Evolutionary conservation across 1,284 basidiomycete genomes (phyloP).

Genomic region (Tilletia caries): DNA sequence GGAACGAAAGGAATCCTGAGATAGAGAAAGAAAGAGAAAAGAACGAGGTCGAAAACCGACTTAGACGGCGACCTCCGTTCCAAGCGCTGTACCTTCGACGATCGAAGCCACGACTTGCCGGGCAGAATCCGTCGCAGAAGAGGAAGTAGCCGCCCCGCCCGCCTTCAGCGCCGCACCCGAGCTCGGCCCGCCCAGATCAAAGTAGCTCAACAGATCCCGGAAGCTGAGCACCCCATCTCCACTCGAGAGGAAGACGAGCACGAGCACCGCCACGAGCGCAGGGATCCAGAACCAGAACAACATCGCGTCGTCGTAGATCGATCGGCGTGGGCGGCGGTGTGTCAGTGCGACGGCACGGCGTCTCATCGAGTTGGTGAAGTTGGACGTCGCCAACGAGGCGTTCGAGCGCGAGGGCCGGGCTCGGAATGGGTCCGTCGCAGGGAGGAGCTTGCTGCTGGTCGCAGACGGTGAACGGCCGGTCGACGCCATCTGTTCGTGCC

Average conservation of each 20-base stretch:
- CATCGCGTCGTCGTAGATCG: conserved; percentile 76
- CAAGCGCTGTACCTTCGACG: no score
- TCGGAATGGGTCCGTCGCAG: conserved; percentile 5
- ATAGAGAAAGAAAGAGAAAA: no score
- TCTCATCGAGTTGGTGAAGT: conserved; percentile 4
- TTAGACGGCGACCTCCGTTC: no score
- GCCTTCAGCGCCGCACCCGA: background rate
- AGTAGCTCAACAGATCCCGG: conserved; percentile 37
- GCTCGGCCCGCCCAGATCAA: conserved; percentile 21
- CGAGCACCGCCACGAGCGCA: conserved; percentile 60
- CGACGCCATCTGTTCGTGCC: conserved; percentile 55
- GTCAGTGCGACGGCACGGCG: conserved; percentile 1
- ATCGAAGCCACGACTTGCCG: background rate
- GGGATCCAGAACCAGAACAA: conserved; percentile 90
- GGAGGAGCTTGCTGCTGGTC: conserved; percentile 15
- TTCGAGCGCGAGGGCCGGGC: background rate
- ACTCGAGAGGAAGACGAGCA: conserved; percentile 54
- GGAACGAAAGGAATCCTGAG: no score
- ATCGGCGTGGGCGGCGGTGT: conserved; percentile 8
- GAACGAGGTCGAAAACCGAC: no score
- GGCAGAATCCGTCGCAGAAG: background rate
- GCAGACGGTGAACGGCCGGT: conserved; percentile 16
- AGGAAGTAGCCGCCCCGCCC: background rate
- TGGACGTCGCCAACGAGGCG: background rate
- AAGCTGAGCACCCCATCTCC: conserved; percentile 42